Conservation (phyloP, 2,329 filamentous ascomycete species). For the Ustulina deusta region DNA sequence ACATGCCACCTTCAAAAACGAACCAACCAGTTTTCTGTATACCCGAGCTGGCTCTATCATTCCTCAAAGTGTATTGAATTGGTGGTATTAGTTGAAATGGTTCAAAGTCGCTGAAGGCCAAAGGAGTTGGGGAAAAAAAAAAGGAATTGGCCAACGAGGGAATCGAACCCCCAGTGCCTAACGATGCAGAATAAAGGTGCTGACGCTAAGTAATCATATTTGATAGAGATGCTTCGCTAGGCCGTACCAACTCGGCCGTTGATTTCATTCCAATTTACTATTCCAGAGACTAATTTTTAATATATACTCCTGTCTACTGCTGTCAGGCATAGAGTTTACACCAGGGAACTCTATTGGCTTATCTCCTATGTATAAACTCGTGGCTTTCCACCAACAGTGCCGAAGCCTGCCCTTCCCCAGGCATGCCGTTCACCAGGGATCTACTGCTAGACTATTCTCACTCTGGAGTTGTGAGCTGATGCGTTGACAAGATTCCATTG, state of each 20-base stretch:
- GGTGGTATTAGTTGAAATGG: too few relatives aligned
- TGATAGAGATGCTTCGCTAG: not conserved
- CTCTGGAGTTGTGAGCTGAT: not conserved
- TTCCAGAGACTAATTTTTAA: not conserved
- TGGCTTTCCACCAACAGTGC: not conserved
- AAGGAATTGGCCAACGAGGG: slow-evolving; percentile 1
- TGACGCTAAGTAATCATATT: not conserved
- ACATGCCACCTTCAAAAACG: not conserved
- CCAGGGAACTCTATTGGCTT: not conserved
- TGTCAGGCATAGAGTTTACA: not conserved
- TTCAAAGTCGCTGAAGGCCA: too few relatives aligned
- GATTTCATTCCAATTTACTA: not conserved
- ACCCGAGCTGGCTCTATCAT: not conserved
- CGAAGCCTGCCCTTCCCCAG: not conserved
- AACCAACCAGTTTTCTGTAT: not conserved
- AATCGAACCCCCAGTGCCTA: slow-evolving; percentile 11
- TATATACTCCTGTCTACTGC: not conserved
- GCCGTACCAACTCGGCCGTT: slow-evolving; percentile 10
- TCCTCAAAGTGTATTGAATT: not conserved
- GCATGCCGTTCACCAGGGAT: not conserved
- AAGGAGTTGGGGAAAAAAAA: not conserved
- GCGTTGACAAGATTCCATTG: too few relatives aligned
- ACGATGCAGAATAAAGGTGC: slow-evolving; percentile 3
- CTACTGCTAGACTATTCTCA: not conserved
- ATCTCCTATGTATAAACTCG: not conserved